phyloP scores from a whole-genome alignment of 306 rosid species.

The Leucaena leucocephala region DNA sequence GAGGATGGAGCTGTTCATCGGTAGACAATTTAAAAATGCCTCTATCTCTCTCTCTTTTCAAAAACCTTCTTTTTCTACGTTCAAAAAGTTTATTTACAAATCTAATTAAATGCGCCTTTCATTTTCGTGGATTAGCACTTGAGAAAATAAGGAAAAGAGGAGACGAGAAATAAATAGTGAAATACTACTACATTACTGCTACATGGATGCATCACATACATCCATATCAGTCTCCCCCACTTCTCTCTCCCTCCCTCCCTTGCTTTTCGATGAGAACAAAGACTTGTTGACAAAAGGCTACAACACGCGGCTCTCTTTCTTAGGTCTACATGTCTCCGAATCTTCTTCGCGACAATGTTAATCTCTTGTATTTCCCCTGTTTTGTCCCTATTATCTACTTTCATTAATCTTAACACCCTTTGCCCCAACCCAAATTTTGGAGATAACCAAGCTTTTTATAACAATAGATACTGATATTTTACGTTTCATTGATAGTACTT shows the following conservation, averaged over 20 bases:
- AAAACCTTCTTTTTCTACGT: not conserved
- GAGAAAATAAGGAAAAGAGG: not conserved
- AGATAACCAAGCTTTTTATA: not conserved
- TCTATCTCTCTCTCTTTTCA: not conserved
- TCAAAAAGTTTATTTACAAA: not conserved
- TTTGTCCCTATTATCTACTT: not conserved
- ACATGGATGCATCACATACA: not conserved
- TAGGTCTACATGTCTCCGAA: slow-evolving; percentile 12
- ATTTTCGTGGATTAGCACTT: slow-evolving; percentile 18
- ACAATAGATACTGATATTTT: not conserved
- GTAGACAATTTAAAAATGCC: slow-evolving; percentile 36
- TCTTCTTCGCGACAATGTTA: slow-evolving; percentile 5
- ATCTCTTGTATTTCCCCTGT: not conserved
- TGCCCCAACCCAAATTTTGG: not conserved
- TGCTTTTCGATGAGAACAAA: not conserved
- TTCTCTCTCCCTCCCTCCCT: not conserved
- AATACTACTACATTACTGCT: not conserved
- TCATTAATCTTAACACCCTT: not conserved
- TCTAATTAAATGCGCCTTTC: slow-evolving; percentile 5
- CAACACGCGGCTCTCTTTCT: slow-evolving; percentile 9
- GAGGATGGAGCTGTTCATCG: slow-evolving; percentile 56
- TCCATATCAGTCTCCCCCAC: not conserved
- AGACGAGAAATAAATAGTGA: not conserved
- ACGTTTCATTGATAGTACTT: no score
- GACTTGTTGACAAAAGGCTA: slow-evolving; percentile 5